Base-by-base conservation (phyloP, 257 asterid species). In the Handroanthus guayacan region DNA sequence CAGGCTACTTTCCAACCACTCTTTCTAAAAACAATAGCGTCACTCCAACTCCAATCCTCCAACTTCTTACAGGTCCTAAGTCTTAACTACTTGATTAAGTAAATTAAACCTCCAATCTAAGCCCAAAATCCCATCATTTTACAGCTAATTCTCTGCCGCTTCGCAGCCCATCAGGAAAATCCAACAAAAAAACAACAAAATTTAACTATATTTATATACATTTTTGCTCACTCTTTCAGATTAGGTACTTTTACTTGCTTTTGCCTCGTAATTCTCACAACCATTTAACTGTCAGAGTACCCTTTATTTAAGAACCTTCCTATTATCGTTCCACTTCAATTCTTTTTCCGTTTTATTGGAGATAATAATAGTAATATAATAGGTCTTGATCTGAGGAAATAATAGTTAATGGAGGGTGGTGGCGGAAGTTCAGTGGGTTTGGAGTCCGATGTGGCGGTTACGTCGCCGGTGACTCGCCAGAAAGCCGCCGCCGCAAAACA, bases 401-500 rank as follows among this genome's bases (percentile, higher is more conserved):
- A 44, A 12, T 9, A 7, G 17, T 25, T 12, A 39, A 71, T 58
- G 69, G 72, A 85, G 87, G 88, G 83, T 58, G 83, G 83, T 45
- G 87, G 79, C 36, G 91, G 82, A 17, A 81, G 70, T 38, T 79
- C 87, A 6, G 88, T 77, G 39, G 84, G 68, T 75, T 62, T 87
- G 34, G 96, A 88, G 76, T 82, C 89, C 9, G 94, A 90, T 44
- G 88, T 75, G 51, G 82, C 88, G 44, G 87, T 84, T 78, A 87
- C 96, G 17, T 90, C 96, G 41, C 89, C 94, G 66, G 96, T 90
- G 6, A 90, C 96, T 0, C 80, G 94, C 34, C 94, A 90, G 79
- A 90, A 90, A 71, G 84, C 92, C 4, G 96, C 92, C 13, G 96
- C 96, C 2, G 96, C 96, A 2, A 90, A 90, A 31, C 88, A 90